Evolutionary conservation across 106 monocot genomes (phyloP).

Genomic region (Dactylorhiza incarnata): DNA sequence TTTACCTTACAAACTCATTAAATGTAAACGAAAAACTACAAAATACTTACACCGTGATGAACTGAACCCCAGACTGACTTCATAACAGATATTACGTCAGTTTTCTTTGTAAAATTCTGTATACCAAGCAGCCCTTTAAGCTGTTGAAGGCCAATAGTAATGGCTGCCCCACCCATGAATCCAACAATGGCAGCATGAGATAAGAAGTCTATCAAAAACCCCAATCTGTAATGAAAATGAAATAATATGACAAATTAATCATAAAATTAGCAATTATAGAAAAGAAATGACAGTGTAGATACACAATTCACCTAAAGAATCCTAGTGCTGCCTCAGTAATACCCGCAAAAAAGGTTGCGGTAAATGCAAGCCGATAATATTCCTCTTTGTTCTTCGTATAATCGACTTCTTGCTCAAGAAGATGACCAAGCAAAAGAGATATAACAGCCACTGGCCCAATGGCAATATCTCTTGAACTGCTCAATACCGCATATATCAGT

Average conservation of each 20-base stretch:
- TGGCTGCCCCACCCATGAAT: conserved; percentile 73
- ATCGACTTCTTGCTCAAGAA: conserved; percentile 60
- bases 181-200: conserved; percentile 75
- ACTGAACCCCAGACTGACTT: conserved; percentile 44
- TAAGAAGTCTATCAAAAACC: conserved; percentile 55
- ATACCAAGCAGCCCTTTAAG: conserved; percentile 73
- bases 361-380: conserved; percentile 62
- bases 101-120: conserved; percentile 42
- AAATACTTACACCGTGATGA: conserved; percentile 41
- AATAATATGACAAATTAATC: not conserved
- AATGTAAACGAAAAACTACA: not conserved
- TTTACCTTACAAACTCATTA: not conserved
- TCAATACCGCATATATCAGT: conserved; percentile 77
- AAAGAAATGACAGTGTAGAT: not conserved
- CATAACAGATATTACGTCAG: conserved; percentile 58
- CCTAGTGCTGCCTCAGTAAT: conserved; percentile 74
- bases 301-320: conserved; percentile 43
- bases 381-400: conserved; percentile 30
- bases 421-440: conserved; percentile 72
- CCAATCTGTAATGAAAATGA: conserved; percentile 33
- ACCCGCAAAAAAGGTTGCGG: conserved; percentile 93
- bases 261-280: not conserved
- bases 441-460: conserved; percentile 94
- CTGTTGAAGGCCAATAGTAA: conserved; percentile 60
- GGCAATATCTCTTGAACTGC: conserved; percentile 88